A percentile compares a stretch with the other conserved stretches of the same genome.
These are phyloP conservation scores for Skeletonema costatum DNA, from an alignment of 108 stramenopile genomes.

Conservation along the genomic window DNA sequence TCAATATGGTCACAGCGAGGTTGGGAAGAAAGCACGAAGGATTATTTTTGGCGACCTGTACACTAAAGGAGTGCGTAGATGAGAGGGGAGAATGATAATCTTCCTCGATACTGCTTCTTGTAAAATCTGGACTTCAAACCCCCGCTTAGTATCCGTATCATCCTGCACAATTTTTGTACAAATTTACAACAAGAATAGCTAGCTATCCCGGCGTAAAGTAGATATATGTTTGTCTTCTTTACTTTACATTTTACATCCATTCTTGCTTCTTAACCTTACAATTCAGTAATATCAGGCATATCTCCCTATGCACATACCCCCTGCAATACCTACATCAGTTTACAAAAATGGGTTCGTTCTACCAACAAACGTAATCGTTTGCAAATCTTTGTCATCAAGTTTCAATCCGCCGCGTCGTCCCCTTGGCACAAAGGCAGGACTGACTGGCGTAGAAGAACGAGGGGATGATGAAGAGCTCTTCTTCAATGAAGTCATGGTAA, in stretches of 20 bases:
- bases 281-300: background rate
- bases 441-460: background rate
- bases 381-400: conserved; percentile 19
- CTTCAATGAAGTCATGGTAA: conserved; percentile 18
- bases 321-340: background rate
- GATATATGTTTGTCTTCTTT: background rate
- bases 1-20: no score
- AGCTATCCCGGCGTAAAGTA: background rate
- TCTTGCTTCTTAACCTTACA: background rate
- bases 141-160: no score
- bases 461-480: background rate
- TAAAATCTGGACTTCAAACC: no score
- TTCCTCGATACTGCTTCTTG: no score
- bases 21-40: no score
- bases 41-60: no score
- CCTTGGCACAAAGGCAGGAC: background rate
- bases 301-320: background rate
- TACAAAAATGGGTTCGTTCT: conserved; percentile 17
- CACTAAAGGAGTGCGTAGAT: no score
- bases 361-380: conserved; percentile 14
- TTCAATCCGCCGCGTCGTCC: background rate
- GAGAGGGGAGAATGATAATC: no score
- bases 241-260: background rate
- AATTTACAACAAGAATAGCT: no score
- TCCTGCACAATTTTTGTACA: no score